Evolutionary conservation across 1,284 basidiomycete genomes (phyloP).

Genomic region (Sanghuangporus weigelae): DNA sequence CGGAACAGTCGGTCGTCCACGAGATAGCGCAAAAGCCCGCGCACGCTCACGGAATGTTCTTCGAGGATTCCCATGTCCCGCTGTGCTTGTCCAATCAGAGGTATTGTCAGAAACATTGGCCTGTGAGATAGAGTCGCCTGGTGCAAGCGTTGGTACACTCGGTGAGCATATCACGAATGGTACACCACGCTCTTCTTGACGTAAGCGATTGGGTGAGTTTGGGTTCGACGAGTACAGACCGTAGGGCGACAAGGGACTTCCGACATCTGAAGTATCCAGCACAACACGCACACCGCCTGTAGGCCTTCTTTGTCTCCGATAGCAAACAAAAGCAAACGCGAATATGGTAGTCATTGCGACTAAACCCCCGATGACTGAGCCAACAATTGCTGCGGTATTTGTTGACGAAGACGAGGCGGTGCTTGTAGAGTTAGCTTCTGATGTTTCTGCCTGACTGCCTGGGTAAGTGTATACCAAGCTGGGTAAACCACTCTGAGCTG

Average conservation of each 20-base stretch:
- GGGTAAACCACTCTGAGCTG: not conserved
- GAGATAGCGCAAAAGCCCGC: not conserved
- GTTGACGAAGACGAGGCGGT: not conserved
- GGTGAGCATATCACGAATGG: not conserved
- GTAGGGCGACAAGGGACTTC: not conserved
- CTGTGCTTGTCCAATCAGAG: not conserved
- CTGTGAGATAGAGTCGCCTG: not conserved
- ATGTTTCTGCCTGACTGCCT: not conserved
- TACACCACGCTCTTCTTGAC: not conserved
- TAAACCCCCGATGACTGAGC: not conserved
- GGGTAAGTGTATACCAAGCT: not conserved
- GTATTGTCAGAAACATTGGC: not conserved
- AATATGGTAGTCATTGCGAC: slow-evolving; percentile 7
- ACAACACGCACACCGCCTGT: not conserved
- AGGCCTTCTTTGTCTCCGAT: not conserved
- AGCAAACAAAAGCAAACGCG: not conserved
- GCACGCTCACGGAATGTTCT: not conserved
- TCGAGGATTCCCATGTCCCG: not conserved
- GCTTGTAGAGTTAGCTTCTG: not conserved
- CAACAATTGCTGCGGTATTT: not conserved
- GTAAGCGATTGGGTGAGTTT: not conserved
- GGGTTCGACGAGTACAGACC: not conserved
- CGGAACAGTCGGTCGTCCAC: not conserved
- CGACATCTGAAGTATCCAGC: not conserved
- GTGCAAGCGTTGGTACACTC: not conserved